Base-by-base conservation (phyloP, 2,329 filamentous ascomycete species). In the Monilinia vaccinii-corymbosi region DNA sequence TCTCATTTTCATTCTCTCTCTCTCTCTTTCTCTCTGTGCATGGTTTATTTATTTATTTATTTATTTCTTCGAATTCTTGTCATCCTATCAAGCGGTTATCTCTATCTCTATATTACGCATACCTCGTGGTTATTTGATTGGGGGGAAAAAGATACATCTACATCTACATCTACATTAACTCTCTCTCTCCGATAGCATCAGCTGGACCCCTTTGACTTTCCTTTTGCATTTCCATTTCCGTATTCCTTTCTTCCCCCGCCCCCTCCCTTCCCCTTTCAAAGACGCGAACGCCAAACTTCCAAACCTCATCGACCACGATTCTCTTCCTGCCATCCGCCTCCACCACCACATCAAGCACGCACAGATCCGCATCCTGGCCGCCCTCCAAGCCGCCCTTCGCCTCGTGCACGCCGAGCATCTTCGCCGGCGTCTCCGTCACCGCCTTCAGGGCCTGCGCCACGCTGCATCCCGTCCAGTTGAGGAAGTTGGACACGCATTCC, bases 401-500 rank as follows among this genome's bases (percentile, higher is more conserved):
- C 13, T 77, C 79, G 55, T 83, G 74, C 46, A 92, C 69, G 0
- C 87, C 87, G 21, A 94, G 75, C 87, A 94, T 90, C 51, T 79
- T 80, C 1, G 90, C 89, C 0, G 90, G 90, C 0, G 89, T 91
- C 38, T 81, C 77, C 0, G 90, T 94, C 34, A 92, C 89, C 10
- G 88, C 82, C 64, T 81, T 82, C 49, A 94, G 74, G 1, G 86
- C 88, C 69, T 86, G 80, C 0, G 87, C 82, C 40, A 92, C 79
- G 40, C 78, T 79, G 6, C 83, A 81, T 16, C 86, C 87, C 1
- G 86, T 86, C 86, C 87, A 93, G 61, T 80, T 81, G 66, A 90
- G 77, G 72, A 94, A 92, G 73, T 94, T 94, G 70, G 85, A 87
- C 58, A 92, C 84, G 68, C 90, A 94, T 67, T 93, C 87, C 45